A percentile compares a stretch with the other conserved stretches of the same genome.
phyloP scores from a whole-genome alignment of 129 eudicot genomes.

The Silybum marianum region DNA sequence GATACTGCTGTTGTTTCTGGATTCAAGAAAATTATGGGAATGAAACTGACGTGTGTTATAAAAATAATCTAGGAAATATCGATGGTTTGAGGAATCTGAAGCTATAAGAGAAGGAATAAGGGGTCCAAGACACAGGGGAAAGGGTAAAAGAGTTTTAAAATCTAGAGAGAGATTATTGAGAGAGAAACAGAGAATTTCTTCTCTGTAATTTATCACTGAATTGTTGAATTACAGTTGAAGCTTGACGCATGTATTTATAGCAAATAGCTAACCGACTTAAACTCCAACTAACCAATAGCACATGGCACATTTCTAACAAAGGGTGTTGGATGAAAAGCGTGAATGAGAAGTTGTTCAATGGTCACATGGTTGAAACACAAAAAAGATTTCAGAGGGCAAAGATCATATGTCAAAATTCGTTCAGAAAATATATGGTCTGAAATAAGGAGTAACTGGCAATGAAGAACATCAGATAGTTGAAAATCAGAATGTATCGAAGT shows the following conservation, averaged over 20 bases:
- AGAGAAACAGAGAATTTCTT: not conserved
- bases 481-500: not conserved
- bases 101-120: constrained; percentile 31
- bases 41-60: constrained; percentile 5
- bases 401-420: not conserved
- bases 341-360: constrained; percentile 24
- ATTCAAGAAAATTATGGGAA: constrained; percentile 6
- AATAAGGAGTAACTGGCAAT: not conserved
- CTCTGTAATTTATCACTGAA: not conserved
- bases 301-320: not conserved
- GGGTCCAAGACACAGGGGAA: constrained; percentile 19
- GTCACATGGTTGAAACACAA: constrained; percentile 13
- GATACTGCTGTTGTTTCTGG: constrained; percentile 34
- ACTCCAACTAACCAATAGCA: not conserved
- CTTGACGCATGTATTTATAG: not conserved
- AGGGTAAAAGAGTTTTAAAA: not conserved
- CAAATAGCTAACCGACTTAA: not conserved
- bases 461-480: constrained; percentile 23
- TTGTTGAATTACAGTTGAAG: not conserved
- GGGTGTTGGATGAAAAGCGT: constrained; percentile 24
- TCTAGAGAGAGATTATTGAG: too few relatives aligned
- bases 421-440: constrained; percentile 7
- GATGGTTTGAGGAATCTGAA: constrained; percentile 3
- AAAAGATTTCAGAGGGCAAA: constrained; percentile 25
- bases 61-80: not conserved